A percentile compares a stretch with the other conserved stretches of the same genome.
Evolutionary conservation across 2,329 filamentous ascomycete species (phyloP).

Genomic region (Colletotrichum spinosum): DNA sequence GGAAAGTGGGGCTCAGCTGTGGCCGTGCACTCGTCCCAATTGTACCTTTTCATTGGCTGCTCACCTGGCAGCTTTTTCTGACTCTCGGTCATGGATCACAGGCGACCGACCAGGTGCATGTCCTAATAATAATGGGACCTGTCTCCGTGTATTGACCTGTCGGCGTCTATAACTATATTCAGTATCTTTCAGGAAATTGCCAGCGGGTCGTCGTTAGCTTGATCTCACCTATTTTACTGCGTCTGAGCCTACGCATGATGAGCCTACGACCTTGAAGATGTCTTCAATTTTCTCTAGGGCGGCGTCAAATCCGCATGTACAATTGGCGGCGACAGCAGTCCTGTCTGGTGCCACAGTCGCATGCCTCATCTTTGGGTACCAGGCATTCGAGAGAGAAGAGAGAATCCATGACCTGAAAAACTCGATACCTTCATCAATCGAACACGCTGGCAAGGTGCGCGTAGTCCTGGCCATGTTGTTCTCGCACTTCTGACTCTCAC

Average conservation of each 20-base stretch:
- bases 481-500: constrained; percentile 39
- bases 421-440: constrained; percentile 63
- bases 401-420: constrained; percentile 68
- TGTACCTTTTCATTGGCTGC: constrained; percentile 9
- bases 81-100: not conserved
- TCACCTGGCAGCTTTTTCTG: constrained; percentile 17
- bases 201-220: not conserved
- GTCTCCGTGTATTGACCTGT: constrained; percentile 7
- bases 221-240: too few species aligned
- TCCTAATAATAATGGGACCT: not conserved
- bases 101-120: not conserved
- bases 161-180: not conserved
- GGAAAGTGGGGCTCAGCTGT: not conserved
- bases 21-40: not conserved
- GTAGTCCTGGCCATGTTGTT: not conserved
- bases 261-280: constrained; percentile 46
- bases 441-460: constrained; percentile 47
- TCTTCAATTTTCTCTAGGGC: constrained; percentile 58
- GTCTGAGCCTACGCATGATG: constrained; percentile 1
- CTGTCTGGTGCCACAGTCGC: constrained; percentile 71
- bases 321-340: constrained; percentile 78
- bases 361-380: constrained; percentile 70
- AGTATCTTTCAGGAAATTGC: too few species aligned
- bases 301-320: constrained; percentile 61
- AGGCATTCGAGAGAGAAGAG: constrained; percentile 67